Base-by-base conservation (phyloP, 306 rosid genomes). In the Glycine tomentella region DNA sequence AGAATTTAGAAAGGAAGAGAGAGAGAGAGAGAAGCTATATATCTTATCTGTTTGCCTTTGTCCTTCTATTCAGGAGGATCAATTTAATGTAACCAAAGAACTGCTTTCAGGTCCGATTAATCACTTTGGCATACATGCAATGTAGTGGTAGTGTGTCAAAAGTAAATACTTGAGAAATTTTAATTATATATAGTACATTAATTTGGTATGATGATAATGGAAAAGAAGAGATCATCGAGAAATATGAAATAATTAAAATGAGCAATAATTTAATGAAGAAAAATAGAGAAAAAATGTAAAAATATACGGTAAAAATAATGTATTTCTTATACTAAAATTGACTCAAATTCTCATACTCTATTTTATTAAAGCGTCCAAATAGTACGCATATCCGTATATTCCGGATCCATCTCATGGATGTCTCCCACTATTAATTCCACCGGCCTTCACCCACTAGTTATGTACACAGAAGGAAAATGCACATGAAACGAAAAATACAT, bases 101-200 rank as follows among this genome's bases (percentile, higher is more conserved):
- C 16, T 0, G 25, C 3, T 14, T 40, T 65, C 38, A 2, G 34
- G 9, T 44, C 11, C 3, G 38, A 42, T 17, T 42, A 74, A 57
- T 63, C 31, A 13, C 45, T 55, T 61, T 38, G 14, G 57, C 79
- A 80, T 62, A 73, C 84, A 63, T 80, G 84, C 66, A 62, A 14
- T 14, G 34, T 70, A 64, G 10, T 9, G 52, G 45, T 38, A 48
- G 8, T 5, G 34, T 36, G 64, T 44, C 44, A 34, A 48, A 61
- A 34, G 53, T 36, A 46, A 58, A 10, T 12, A 31, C 8, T 8
- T 14, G 58, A 53, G 8, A 53, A 53, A n/a, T 53, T 49, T 11
- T 10, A 49, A 10, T 12, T 6, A n/a, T 53, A n/a, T 25, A 25
- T 25, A 25, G 31, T 25, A 25, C 58, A 53, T 56, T 56, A 56